phyloP scores from a whole-genome alignment of 208 protist species.

The Leishmania braziliensis region DNA sequence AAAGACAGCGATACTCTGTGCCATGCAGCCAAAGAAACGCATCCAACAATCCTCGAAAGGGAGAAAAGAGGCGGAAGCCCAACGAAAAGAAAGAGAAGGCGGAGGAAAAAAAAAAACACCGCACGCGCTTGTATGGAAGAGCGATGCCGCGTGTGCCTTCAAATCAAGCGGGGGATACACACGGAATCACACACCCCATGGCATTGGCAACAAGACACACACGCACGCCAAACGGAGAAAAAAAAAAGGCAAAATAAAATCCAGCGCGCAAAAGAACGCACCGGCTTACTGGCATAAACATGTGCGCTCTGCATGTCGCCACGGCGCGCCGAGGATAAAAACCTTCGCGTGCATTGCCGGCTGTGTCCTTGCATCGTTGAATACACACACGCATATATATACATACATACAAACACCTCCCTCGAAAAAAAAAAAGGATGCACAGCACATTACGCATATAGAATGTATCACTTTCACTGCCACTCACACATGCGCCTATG shows the following conservation, averaged over 20 bases:
- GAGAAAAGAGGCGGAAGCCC: not conserved
- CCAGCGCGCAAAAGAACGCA: not conserved
- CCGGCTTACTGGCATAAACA: not conserved
- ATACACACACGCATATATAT: not conserved
- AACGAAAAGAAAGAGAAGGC: not conserved
- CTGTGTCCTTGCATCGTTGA: not conserved
- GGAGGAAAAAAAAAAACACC: not conserved
- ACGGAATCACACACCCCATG: not conserved
- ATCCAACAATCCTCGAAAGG: not conserved
- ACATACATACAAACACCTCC: not conserved
- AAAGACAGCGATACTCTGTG: too few relatives aligned
- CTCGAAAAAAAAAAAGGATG: not conserved
- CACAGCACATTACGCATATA: not conserved
- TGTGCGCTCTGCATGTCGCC: not conserved
- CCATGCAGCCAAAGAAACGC: not conserved
- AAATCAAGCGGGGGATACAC: not conserved
- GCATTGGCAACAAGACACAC: not conserved
- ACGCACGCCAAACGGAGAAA: not conserved
- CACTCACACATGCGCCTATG: not conserved
- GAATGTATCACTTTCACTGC: not conserved
- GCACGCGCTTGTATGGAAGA: not conserved
- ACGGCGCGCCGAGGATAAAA: not conserved
- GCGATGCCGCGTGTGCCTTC: not conserved
- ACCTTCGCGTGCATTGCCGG: not conserved
- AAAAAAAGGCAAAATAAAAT: not conserved